phyloP scores from a whole-genome alignment of 495 filamentous ascomycete genomes.

The Cercophora sp. region DNA sequence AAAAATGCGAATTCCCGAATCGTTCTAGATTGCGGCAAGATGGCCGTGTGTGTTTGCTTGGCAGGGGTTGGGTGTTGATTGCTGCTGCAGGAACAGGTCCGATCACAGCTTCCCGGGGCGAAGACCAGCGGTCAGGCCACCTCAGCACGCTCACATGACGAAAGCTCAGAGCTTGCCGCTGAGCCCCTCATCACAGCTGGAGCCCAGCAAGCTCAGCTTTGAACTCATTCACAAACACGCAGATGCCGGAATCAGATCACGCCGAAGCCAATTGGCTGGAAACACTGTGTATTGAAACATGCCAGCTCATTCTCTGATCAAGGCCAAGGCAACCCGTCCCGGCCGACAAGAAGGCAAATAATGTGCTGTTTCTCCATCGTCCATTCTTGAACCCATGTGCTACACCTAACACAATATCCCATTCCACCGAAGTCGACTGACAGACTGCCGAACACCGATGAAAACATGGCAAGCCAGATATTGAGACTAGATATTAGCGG shows the following conservation, averaged over 20 bases:
- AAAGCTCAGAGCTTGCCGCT: no score
- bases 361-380: neutral
- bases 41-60: no score
- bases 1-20: no score
- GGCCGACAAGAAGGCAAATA: neutral
- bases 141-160: no score
- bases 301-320: neutral
- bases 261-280: constrained; percentile 1
- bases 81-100: neutral
- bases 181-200: no score
- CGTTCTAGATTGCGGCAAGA: no score
- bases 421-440: constrained; percentile 10
- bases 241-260: no score
- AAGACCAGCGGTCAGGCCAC: no score
- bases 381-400: no score
- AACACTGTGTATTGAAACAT: neutral
- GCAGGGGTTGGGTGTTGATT: neutral
- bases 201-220: no score
- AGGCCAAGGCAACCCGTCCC: neutral
- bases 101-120: no score
- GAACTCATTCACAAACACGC: neutral
- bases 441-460: constrained; percentile 8
- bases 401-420: constrained; percentile 12
- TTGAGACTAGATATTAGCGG: constrained; percentile 2
- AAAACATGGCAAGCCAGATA: constrained; percentile 1